phyloP scores from a whole-genome alignment of 768 basidiomycete genomes.

The Pulveroboletus frians region DNA sequence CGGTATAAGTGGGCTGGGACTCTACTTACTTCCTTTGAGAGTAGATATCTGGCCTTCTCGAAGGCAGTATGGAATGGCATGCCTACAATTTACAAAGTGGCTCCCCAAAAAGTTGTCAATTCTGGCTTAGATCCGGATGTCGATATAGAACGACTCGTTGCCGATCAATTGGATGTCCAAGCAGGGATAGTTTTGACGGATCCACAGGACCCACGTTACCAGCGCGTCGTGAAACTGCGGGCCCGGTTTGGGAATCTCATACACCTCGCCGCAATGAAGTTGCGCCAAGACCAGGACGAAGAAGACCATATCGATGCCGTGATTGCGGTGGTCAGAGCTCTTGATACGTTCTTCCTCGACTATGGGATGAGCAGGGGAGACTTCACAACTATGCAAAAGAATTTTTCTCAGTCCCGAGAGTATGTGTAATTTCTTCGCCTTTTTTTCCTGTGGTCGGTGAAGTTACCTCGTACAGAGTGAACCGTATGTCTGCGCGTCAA shows the following conservation, averaged over 20 bases:
- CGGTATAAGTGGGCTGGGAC: background rate
- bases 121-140: conserved; percentile 54
- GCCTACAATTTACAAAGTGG: conserved; percentile 59
- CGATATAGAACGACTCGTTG: conserved; percentile 68
- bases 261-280: conserved; percentile 58
- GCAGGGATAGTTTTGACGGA: conserved; percentile 75
- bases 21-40: background rate
- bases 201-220: conserved; percentile 68
- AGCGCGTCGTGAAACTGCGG: conserved; percentile 53
- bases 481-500: conserved; percentile 65
- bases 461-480: conserved; percentile 38
- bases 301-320: conserved; percentile 89
- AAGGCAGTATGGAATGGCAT: conserved; percentile 77
- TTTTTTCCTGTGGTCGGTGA: background rate
- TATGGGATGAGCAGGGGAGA: conserved; percentile 59
- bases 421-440: conserved; percentile 3
- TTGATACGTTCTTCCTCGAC: conserved; percentile 70
- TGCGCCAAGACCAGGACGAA: conserved; percentile 56
- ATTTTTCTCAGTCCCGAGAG: conserved; percentile 30
- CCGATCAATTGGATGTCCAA: conserved; percentile 58
- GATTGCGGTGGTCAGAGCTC: conserved; percentile 61
- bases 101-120: conserved; percentile 51
- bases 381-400: conserved; percentile 58
- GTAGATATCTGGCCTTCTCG: conserved; percentile 64
- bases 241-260: conserved; percentile 62